Conservation (phyloP, 768 basidiomycete species). For the Boletus rex-veris region DNA sequence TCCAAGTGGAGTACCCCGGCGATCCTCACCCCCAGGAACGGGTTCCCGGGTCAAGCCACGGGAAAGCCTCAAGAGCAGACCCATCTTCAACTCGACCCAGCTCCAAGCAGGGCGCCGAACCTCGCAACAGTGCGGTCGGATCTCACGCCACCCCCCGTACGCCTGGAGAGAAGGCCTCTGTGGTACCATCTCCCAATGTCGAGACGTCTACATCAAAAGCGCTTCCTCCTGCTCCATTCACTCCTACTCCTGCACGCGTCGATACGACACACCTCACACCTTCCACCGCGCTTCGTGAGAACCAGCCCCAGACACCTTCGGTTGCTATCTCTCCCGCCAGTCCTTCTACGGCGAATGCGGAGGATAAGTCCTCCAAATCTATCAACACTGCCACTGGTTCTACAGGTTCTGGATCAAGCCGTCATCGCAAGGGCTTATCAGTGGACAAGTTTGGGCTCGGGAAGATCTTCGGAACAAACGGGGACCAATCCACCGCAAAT, state of each 20-base stretch:
- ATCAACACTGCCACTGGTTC: slow-evolving; percentile 27
- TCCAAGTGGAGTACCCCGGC: slow-evolving; percentile 89
- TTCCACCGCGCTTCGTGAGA: slow-evolving; percentile 27
- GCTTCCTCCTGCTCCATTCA: slow-evolving; percentile 28
- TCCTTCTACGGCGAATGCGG: slow-evolving; percentile 35
- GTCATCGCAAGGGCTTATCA: slow-evolving; percentile 67
- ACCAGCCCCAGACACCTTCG: slow-evolving; percentile 28
- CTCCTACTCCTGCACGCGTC: slow-evolving; percentile 15
- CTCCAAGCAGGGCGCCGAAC: slow-evolving; percentile 13
- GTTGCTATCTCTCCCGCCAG: slow-evolving; percentile 41
- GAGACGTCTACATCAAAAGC: slow-evolving; percentile 24
- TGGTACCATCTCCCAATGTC: slow-evolving; percentile 8
- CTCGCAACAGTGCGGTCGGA: slow-evolving; percentile 16
- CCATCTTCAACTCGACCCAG: slow-evolving; percentile 5
- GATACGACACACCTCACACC: slow-evolving; percentile 22
- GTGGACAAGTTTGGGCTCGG: slow-evolving; percentile 77
- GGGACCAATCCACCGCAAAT: slow-evolving; percentile 33
- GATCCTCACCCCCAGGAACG: slow-evolving; percentile 39
- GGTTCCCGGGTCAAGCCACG: slow-evolving; percentile 16
- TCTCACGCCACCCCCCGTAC: slow-evolving; percentile 3
- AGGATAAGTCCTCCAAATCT: slow-evolving; percentile 30
- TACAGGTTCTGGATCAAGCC: slow-evolving; percentile 43
- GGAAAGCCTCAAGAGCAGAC: slow-evolving; percentile 20
- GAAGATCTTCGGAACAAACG: slow-evolving; percentile 60
- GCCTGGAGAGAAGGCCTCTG: slow-evolving; percentile 17